A percentile compares a stretch with the other conserved stretches of the same genome.
phyloP scores from a whole-genome alignment of 441 rosid species.

The Adansonia grandidieri region DNA sequence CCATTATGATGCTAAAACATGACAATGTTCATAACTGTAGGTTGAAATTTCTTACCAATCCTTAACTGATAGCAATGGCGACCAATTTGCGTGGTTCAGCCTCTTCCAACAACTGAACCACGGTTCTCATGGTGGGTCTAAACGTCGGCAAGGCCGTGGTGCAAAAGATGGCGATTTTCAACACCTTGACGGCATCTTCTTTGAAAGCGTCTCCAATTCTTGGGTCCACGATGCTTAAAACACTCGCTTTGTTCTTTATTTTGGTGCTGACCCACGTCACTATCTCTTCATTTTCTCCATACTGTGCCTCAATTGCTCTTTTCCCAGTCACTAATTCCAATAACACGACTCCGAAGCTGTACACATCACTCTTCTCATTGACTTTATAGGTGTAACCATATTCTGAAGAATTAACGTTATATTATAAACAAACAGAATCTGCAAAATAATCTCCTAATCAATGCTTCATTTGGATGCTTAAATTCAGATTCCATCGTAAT shows the following conservation, averaged over 20 bases:
- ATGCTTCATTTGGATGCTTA: neutral
- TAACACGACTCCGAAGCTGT: conserved; percentile 90
- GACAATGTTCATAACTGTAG: too few species aligned
- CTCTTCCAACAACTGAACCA: conserved; percentile 83
- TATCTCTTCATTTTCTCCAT: conserved; percentile 78
- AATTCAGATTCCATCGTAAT: too few species aligned
- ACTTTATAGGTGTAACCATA: conserved; percentile 86
- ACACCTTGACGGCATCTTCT: conserved; percentile 67
- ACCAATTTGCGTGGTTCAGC: conserved; percentile 71
- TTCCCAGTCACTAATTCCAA: conserved; percentile 89
- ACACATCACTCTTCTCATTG: conserved; percentile 86
- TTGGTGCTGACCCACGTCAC: conserved; percentile 74
- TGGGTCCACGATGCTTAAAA: conserved; percentile 64
- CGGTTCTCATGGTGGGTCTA: conserved; percentile 85
- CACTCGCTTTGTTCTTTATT: conserved; percentile 56
- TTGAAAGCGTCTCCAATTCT: conserved; percentile 53
- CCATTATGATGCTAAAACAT: too few species aligned
- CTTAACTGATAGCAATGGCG: conserved; percentile 46
- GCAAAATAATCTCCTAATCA: neutral
- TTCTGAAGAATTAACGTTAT: conserved; percentile 51
- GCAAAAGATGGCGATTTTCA: conserved; percentile 75
- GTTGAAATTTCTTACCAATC: too few species aligned
- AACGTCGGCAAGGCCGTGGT: conserved; percentile 56
- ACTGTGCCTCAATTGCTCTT: conserved; percentile 75
- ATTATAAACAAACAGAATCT: neutral